These are phyloP conservation scores for Nicotiana attenuata DNA, from an alignment of 257 asterid species.

Conservation along the genomic window DNA sequence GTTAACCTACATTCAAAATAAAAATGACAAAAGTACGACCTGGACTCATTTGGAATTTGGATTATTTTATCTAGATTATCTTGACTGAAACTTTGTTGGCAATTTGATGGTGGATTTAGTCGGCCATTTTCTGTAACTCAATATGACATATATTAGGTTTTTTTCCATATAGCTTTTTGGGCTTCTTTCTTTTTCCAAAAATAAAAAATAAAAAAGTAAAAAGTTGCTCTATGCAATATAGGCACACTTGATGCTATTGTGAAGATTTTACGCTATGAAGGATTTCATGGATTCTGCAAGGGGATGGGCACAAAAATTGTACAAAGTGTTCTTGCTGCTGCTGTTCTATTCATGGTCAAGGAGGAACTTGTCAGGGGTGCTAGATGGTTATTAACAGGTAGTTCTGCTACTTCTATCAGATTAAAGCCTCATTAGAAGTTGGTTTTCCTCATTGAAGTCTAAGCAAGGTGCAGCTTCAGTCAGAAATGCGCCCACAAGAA, in stretches of 20 bases:
- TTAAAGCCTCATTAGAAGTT: constrained; percentile 22
- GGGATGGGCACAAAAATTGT: constrained; percentile 95
- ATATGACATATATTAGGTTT: neutral
- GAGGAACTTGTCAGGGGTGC: constrained; percentile 88
- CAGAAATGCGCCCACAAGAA: neutral
- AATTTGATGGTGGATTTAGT: neutral
- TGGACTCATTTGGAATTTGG: neutral
- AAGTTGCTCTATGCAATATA: constrained; percentile 22
- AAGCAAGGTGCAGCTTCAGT: neutral
- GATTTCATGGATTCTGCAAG: constrained; percentile 71
- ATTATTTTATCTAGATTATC: neutral
- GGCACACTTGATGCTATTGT: constrained; percentile 83
- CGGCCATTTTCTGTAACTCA: neutral
- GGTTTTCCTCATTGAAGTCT: neutral
- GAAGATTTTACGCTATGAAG: constrained; percentile 86
- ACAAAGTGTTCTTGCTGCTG: constrained; percentile 96
- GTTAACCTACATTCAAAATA: neutral
- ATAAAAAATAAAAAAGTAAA: neutral
- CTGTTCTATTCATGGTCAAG: constrained; percentile 92
- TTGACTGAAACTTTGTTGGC: neutral
- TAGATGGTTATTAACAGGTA: constrained; percentile 65
- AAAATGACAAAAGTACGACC: neutral
- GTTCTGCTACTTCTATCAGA: constrained; percentile 20
- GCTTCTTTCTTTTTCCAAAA: too few relatives aligned
- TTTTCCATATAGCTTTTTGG: neutral